phyloP scores from a whole-genome alignment of 306 rosid species.

The Myrica gale region DNA sequence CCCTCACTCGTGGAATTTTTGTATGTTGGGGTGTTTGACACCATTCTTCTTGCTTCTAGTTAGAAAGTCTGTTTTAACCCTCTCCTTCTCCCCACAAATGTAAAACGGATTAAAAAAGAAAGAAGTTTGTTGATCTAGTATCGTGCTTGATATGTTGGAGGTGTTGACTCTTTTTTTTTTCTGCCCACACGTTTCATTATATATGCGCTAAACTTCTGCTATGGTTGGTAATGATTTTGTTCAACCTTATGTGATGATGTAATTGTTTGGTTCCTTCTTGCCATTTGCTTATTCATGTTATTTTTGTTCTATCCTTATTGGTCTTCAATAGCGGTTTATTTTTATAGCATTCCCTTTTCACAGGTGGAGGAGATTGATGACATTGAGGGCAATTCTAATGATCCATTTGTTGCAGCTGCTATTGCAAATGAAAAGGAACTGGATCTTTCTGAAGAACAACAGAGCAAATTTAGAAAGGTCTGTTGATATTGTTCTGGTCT shows the following conservation, averaged over 20 bases:
- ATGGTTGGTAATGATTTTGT: not conserved
- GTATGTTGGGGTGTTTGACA: not conserved
- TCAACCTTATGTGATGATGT: not conserved
- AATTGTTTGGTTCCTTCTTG: not conserved
- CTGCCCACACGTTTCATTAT: not conserved
- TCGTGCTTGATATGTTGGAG: not conserved
- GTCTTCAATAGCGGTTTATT: conserved; percentile 14
- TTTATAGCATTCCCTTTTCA: conserved; percentile 15
- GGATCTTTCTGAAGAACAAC: conserved; percentile 82
- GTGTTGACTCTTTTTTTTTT: not conserved
- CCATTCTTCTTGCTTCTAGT: not conserved
- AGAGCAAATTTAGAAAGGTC: conserved; percentile 73
- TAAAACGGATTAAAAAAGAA: not conserved
- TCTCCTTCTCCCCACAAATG: too few relatives aligned
- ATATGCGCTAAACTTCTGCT: not conserved
- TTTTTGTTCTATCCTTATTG: not conserved
- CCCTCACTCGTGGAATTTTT: too few relatives aligned
- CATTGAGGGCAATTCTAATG: conserved; percentile 64
- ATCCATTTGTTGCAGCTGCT: conserved; percentile 97
- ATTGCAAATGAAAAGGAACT: conserved; percentile 77
- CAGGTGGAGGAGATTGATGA: conserved; percentile 99
- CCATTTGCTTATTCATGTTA: not conserved
- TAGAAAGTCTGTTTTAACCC: not conserved
- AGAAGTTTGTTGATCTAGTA: not conserved
- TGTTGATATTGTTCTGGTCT: conserved; percentile 12